phyloP scores from a whole-genome alignment of 345 rosid species.

The Heritiera littoralis region DNA sequence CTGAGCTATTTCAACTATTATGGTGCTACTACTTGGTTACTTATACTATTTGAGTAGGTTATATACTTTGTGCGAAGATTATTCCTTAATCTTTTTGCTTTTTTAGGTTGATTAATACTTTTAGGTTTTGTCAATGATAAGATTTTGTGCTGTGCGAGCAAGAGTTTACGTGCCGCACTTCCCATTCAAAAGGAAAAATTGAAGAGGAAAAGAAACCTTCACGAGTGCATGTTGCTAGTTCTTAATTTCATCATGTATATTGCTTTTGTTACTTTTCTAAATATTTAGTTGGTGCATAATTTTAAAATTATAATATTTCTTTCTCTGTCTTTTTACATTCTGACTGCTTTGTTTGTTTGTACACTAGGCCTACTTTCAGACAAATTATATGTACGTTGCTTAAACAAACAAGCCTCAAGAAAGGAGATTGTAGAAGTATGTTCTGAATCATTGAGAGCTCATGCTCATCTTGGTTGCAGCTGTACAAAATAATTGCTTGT shows the following conservation, averaged over 20 bases:
- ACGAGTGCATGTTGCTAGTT: neutral
- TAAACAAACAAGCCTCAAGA: conserved; percentile 65
- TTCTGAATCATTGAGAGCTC: conserved; percentile 16
- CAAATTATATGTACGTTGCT: conserved; percentile 74
- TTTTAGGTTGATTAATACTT: neutral
- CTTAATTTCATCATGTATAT: neutral
- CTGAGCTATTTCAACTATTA: neutral
- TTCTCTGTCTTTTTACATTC: conserved; percentile 12
- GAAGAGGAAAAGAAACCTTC: neutral
- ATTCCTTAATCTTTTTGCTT: neutral
- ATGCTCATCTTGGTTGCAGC: neutral
- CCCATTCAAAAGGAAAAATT: neutral
- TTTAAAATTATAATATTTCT: neutral
- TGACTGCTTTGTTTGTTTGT: conserved; percentile 12
- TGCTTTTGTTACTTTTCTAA: neutral
- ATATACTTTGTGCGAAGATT: neutral
- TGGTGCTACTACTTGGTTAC: neutral
- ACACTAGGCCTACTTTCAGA: conserved; percentile 45
- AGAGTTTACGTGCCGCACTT: neutral
- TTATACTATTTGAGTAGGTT: neutral
- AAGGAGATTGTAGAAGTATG: conserved; percentile 74
- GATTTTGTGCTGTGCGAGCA: conserved; percentile 16
- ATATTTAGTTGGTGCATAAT: neutral
- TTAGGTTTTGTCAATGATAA: neutral
- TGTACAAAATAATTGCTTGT: conserved; percentile 9